Evolutionary conservation across 805 yeast genomes (phyloP), one percentile per base, ranked within the genome.

Genomic region (Candida sonorensis): DNA sequence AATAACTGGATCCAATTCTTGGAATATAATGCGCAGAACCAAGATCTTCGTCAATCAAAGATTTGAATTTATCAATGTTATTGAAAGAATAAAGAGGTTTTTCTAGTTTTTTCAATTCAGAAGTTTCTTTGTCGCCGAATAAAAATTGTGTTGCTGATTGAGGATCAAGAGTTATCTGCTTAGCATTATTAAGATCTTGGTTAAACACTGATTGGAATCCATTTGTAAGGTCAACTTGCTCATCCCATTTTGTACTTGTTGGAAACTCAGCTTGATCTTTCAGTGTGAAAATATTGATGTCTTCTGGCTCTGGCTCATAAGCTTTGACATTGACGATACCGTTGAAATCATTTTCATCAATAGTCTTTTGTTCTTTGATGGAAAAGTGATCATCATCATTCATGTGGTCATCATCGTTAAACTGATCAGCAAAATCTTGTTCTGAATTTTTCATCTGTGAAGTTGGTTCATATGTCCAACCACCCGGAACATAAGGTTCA

Each of bases 281-380:
- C 42, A 62, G 54, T 40, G 59, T 64, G 23, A 48, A 69, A 52
- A 67, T 58, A 45, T 72, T 77, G 2, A 60, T 50, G 19, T 62
- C 71, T 16, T 59, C 61, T 11, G 69, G 57, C 36, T 75, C 74
- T 0, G 90, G 90, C 52, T 82, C 92, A 49, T 72, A 82, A 3
- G 75, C 81, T 45, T 75, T 79, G 42, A 78, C 83, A 30, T 69
- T 64, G 6, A 79, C 64, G 14, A 75, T 51, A 3, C 66, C 69
- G 13, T 44, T 40, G 53, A 50, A 41, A 49, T 32, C 30, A 1
- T 35, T 28, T 21, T 19, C 27, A 17, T 26, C 34, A 14, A n/a
- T 17, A 10, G 14, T 24, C 12, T 14, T 9, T 12, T n/a, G 17
- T 20, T 12, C n/a, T 18, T 22, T 13, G 24, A 20, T 11, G 10